Evolutionary conservation across 352 stramenopile species (phyloP), one percentile per base, ranked within the genome.

Genomic region (Plasmopara viticola): DNA sequence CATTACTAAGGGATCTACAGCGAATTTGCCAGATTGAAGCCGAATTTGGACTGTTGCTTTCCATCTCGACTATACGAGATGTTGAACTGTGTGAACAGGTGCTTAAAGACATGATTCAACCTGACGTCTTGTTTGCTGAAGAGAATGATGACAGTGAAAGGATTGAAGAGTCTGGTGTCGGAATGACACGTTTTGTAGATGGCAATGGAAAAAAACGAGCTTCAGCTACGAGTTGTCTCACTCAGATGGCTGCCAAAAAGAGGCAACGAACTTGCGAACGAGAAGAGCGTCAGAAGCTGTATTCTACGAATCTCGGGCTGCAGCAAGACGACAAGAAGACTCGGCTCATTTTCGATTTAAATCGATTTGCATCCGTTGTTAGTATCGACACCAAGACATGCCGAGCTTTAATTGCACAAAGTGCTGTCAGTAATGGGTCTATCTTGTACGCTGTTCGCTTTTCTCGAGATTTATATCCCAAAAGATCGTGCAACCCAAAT

Each of bases 31-130:
- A 65, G 28, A 58, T 90, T 42, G 66, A 76, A 25, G 25, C 47
- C 5, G 68, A 86, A n/a, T 80, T 74, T 41, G 59, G 63, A n/a
- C 37, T 83, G 12, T n/a, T 87, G 10, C 59, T 90, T 6, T 87
- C 79, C 0, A 14, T 90, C 9, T 61, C 57, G 28, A 71, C 62
- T 15, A 17, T 90, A 4, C 71, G 72, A 13, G 62, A 87, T 51
- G 56, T 63, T 38, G 60, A 75, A 15, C 42, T 50, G 10, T 66
- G 78, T 7, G 66, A 84, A 28, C 43, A 44, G 3, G 76, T 68
- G 33, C 52, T 90, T 28, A 78, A 74, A 14, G 25, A 52, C 5
- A 49, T 74, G 12, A 78, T 88, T 37, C 58, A 64, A 37, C 66
- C 75, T 14, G 59, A 78, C 2, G 18, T 70, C 12, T 59, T 88